These are phyloP conservation scores for Yarrowia sp. DNA, from an alignment of 805 yeast genomes.

Conservation along the genomic window DNA sequence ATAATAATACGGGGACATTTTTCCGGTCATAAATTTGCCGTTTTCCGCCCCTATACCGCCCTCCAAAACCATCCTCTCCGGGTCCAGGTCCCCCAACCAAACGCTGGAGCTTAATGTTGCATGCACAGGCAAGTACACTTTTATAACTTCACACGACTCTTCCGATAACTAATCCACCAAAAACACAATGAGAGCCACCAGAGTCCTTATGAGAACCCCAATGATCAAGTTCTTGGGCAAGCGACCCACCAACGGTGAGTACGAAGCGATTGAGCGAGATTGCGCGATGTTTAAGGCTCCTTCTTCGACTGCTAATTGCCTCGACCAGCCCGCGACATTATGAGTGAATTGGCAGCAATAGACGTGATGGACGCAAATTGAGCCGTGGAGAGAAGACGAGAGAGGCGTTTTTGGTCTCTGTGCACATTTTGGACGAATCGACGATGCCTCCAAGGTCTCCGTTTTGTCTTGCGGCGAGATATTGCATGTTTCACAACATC, in stretches of 20 bases:
- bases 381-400: too few species aligned
- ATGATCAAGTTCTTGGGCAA: conserved; percentile 86
- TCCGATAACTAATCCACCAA: conserved; percentile 15
- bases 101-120: neutral
- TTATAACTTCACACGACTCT: conserved; percentile 21
- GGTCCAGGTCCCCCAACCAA: conserved; percentile 26
- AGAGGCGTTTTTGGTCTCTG: too few species aligned
- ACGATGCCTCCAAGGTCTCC: too few species aligned
- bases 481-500: too few species aligned
- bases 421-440: too few species aligned
- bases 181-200: conserved; percentile 37
- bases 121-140: conserved; percentile 18
- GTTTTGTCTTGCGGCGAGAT: too few species aligned
- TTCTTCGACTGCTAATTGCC: neutral
- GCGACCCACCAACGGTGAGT: conserved; percentile 51
- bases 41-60: too few species aligned
- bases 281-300: too few species aligned
- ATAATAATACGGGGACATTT: too few species aligned
- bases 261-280: conserved; percentile 34
- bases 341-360: too few species aligned
- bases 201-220: conserved; percentile 46
- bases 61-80: too few species aligned
- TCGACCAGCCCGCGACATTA: neutral
- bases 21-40: too few species aligned
- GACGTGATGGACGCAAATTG: neutral